Base-by-base conservation (phyloP, 192 early-diverging fungal species). In the Coemansia sp. region DNA sequence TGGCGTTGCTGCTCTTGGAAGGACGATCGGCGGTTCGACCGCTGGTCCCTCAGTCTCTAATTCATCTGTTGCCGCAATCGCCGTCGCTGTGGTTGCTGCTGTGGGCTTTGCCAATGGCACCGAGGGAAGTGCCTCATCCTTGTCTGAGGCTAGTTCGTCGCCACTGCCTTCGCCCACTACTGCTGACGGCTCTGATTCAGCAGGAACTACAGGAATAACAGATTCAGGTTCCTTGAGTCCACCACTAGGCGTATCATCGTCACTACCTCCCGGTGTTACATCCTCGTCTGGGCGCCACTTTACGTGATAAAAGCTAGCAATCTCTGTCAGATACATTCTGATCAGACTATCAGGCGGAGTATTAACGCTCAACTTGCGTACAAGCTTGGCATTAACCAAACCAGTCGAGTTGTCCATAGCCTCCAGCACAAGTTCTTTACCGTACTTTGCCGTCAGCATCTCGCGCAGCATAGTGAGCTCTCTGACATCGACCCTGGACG, bases 261-360 rank as follows among this genome's bases (percentile, higher is more conserved):
- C 67, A 7, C 22, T 47, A n/a, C 18, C 44, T 47, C 44, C 52
- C 62, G 22, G 30, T 38, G 29, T 56, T 15, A 15, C 85, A 69
- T 59, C 75, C 59, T 30, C 62, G 34, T 85, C 72, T 0, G 87
- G 78, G 5, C 82, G 83, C 89, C 91, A 98, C 10, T 75, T 60
- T 3, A 96, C 87, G 55, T 88, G 87, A 66, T 92, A 95, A 0
- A 89, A 81, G 45, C 84, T 88, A 32, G 96, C 94, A 70, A 98
- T 96, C 65, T 93, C 91, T 63, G 91, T 91, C 40, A 98, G 72
- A 69, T 98, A 98, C 64, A 91, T 79, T 39, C 89, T 85, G 18
- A 98, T 93, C 8, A 98, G 85, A 32, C 87, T 85, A 2, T 83
- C 61, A 53, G 95, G 89, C 2, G 94, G 94, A n/a, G 93, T 88